phyloP scores from a whole-genome alignment of 441 rosid species.

The Erodium moschatum region DNA sequence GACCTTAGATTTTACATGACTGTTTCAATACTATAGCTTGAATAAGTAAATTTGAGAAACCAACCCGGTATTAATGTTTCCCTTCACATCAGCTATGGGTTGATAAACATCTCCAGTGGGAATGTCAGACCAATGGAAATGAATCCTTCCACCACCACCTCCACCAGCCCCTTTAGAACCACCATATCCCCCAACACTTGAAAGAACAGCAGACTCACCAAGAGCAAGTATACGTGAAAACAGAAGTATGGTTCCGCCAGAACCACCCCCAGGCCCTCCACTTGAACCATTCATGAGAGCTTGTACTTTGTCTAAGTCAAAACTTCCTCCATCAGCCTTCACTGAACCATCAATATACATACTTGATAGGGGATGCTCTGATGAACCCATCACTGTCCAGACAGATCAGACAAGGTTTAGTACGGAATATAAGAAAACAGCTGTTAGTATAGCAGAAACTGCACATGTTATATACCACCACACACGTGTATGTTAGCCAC shows the following conservation, averaged over 20 bases:
- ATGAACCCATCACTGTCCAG: slow-evolving; percentile 83
- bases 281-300: slow-evolving; percentile 26
- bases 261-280: slow-evolving; percentile 87
- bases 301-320: slow-evolving; percentile 24
- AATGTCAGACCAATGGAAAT: slow-evolving; percentile 95
- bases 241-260: slow-evolving; percentile 89
- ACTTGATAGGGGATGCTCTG: slow-evolving; percentile 85
- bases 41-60: slow-evolving; percentile 26
- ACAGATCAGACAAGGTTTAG: neutral
- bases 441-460: neutral
- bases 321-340: slow-evolving; percentile 80
- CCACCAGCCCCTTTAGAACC: slow-evolving; percentile 80
- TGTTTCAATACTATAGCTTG: slow-evolving; percentile 2
- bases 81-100: slow-evolving; percentile 87
- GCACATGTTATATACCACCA: neutral
- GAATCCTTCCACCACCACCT: slow-evolving; percentile 99
- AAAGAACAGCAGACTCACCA: slow-evolving; percentile 62
- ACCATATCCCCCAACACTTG: slow-evolving; percentile 86
- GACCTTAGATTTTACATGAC: neutral
- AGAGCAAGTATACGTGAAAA: slow-evolving; percentile 59
- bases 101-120: slow-evolving; percentile 97
- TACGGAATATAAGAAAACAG: neutral
- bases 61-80: slow-evolving; percentile 59
- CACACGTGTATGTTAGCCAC: neutral
- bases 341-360: slow-evolving; percentile 71